A percentile compares a stretch with the other conserved stretches of the same genome.
phyloP scores from a whole-genome alignment of 2,329 filamentous ascomycete species.

The Stagonosporopsis vannaccii region DNA sequence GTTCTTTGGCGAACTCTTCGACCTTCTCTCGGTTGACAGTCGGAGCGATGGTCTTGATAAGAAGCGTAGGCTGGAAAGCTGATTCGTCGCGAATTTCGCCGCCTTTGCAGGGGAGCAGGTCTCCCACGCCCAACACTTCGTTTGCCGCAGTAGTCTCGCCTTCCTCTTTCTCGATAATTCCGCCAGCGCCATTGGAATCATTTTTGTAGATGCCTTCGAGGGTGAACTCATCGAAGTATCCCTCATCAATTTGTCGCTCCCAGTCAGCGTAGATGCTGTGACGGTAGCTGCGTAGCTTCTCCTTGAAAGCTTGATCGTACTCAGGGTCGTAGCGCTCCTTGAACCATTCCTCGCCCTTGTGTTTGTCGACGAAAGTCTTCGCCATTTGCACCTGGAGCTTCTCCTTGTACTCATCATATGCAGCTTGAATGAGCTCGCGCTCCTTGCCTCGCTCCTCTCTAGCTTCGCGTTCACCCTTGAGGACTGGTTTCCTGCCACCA shows the following conservation, averaged over 20 bases:
- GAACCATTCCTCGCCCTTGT: conserved; percentile 98
- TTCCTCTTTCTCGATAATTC: conserved; percentile 90
- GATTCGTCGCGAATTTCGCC: conserved; percentile 90
- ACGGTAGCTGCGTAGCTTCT: conserved; percentile 80
- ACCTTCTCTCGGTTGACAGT: conserved; percentile 94
- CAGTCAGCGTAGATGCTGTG: conserved; percentile 82
- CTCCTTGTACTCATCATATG: conserved; percentile 71
- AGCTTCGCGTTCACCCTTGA: conserved; percentile 69
- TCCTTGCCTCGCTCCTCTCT: conserved; percentile 81
- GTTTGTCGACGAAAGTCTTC: conserved; percentile 84
- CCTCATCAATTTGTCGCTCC: conserved; percentile 84
- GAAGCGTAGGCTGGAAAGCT: conserved; percentile 84
- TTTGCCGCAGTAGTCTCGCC: conserved; percentile 91
- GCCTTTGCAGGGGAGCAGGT: conserved; percentile 82
- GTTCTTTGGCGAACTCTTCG: conserved; percentile 92
- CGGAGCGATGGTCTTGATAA: conserved; percentile 98
- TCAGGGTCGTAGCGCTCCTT: conserved; percentile 91
- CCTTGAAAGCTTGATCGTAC: conserved; percentile 75
- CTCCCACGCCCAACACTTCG: conserved; percentile 90
- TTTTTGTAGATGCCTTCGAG: conserved; percentile 93
- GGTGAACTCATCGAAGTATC: conserved; percentile 92
- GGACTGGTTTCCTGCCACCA: conserved; percentile 71
- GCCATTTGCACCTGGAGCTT: conserved; percentile 78
- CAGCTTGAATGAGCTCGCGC: conserved; percentile 76
- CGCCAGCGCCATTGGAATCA: conserved; percentile 86